Evolutionary conservation across 2,329 filamentous ascomycete species (phyloP), one percentile per base, ranked within the genome.

Genomic region (Trichophyton rubrum): DNA sequence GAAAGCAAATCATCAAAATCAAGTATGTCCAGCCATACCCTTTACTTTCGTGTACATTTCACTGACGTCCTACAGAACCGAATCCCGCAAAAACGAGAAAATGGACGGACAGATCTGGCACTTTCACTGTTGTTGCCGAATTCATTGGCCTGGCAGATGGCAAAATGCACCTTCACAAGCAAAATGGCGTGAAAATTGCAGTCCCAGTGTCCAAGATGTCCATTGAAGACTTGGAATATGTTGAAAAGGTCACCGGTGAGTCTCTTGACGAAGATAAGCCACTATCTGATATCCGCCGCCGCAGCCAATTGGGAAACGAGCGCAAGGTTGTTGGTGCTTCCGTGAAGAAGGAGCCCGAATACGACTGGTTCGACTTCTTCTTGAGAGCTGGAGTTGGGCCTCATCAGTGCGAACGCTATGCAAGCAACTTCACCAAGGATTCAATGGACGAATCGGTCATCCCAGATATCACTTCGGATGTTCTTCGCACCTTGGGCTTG

Each of bases 341-440:
- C 27, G 65, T 70, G 43, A 68, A 68, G 60, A 68, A 69, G 61
- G 61, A 64, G 49, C 80, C 87, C 0, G 86, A 93, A 56, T 95
- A 97, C 71, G 93, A 99, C 72, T 99, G 93, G 93, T 99, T 99
- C 69, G 90, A 96, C 71, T 97, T 99, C 77, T 99, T 99, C 79
- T 78, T 99, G 45, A 85, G 86, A 64, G 95, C 90, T 71, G 92
- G 95, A 55, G 90, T 97, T 67, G 87, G 90, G 51, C 89, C 92
- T 56, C 89, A 95, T 62, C 85, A 96, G 53, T 99, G 93, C 73
- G 92, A 97, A 74, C 84, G 93, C 60, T 99, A 99, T 70, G 86
- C 91, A 1, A 88, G 90, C 69, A 89, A 90, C 1, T 99, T 99
- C 70, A 74, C 83, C 56, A 86, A 86, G 69, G 93, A 99, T 70